phyloP scores from a whole-genome alignment of 1,284 basidiomycete genomes.

The Cystobasidium pallidum region DNA sequence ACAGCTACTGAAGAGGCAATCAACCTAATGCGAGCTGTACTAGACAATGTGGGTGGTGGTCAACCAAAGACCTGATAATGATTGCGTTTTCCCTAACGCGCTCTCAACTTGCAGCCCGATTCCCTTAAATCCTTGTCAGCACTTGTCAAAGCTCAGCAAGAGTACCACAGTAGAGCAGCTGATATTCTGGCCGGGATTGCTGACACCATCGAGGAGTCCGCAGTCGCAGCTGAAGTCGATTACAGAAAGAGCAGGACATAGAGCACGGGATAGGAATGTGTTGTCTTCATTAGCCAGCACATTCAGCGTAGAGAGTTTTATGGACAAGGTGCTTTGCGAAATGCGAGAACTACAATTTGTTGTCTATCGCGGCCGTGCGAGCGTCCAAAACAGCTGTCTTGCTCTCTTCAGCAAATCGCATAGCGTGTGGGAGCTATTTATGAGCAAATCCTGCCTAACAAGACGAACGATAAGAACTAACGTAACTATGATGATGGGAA shows the following conservation, averaged over 20 bases:
- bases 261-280: no score
- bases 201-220: constrained; percentile 34
- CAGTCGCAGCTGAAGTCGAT: constrained; percentile 44
- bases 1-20: constrained; percentile 98
- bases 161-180: constrained; percentile 79
- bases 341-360: no score
- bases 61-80: not conserved
- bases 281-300: no score
- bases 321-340: no score
- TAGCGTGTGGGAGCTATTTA: no score
- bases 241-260: constrained; percentile 44
- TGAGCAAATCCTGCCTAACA: no score
- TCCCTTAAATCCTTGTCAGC: constrained; percentile 91
- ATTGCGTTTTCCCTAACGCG: not conserved
- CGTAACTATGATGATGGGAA: no score
- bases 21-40: constrained; percentile 94
- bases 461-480: no score
- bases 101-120: constrained; percentile 64
- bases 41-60: constrained; percentile 76
- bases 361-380: no score
- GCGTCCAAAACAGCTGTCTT: no score
- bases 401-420: no score
- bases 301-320: no score
- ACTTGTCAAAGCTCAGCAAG: constrained; percentile 85
- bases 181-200: constrained; percentile 69